Conservation (phyloP, 352 stramenopile species). For the Phytophthora colocasiae region DNA sequence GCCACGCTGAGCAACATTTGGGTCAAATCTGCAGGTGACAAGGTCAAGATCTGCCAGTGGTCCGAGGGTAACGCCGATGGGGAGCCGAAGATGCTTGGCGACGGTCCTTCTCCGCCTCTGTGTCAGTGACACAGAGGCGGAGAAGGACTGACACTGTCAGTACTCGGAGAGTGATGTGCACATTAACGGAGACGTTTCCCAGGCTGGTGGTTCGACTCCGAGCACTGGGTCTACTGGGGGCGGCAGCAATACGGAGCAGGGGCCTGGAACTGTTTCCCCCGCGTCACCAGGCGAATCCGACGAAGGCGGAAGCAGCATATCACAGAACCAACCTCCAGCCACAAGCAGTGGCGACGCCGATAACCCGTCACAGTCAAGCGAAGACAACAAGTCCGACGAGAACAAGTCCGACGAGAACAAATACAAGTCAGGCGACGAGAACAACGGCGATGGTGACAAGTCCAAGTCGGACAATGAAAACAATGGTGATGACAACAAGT, state of each 20-base stretch:
- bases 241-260: slow-evolving; percentile 1
- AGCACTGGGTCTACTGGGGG: slow-evolving; percentile 4
- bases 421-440: neutral
- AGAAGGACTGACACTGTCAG: too few relatives aligned
- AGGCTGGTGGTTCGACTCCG: slow-evolving; percentile 9
- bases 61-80: slow-evolving; percentile 28
- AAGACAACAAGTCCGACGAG: neutral
- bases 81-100: slow-evolving; percentile 25
- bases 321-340: neutral
- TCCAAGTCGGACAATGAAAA: too few relatives aligned
- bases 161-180: slow-evolving; percentile 34
- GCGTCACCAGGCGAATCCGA: neutral
- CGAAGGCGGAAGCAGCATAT: slow-evolving; percentile 1
- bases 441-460: neutral
- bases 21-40: too few relatives aligned
- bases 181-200: slow-evolving; percentile 29
- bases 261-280: slow-evolving; percentile 4
- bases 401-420: neutral
- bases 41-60: slow-evolving; percentile 38
- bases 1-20: too few relatives aligned
- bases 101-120: slow-evolving; percentile 24
- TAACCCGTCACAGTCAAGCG: neutral
- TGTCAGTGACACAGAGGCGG: too few relatives aligned
- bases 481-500: too few relatives aligned
- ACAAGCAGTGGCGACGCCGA: slow-evolving; percentile 3